These are phyloP conservation scores for Entophlyctis luteolus DNA, from an alignment of 192 early-diverging fungal species.

Conservation along the genomic window DNA sequence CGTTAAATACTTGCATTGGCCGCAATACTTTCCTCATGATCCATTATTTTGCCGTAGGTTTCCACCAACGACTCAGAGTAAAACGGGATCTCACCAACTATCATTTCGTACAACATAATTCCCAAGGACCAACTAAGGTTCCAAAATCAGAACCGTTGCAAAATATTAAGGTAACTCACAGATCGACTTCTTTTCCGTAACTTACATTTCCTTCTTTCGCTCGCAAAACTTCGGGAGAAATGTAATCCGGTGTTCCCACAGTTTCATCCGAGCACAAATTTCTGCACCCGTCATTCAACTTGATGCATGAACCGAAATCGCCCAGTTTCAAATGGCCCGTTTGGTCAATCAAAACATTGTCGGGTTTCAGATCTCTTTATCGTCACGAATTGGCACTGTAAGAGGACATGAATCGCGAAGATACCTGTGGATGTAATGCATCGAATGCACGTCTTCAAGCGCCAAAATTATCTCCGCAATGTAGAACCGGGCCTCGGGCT, in stretches of 20 bases:
- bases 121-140: conserved; percentile 49
- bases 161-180: conserved; percentile 63
- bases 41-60: conserved; percentile 82
- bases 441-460: conserved; percentile 66
- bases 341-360: conserved; percentile 70
- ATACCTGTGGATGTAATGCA: conserved; percentile 63
- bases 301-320: conserved; percentile 78
- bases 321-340: conserved; percentile 77
- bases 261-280: conserved; percentile 53
- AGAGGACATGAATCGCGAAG: conserved; percentile 26
- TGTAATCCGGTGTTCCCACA: conserved; percentile 76
- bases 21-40: conserved; percentile 58
- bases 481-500: conserved; percentile 71
- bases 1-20: not conserved
- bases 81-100: conserved; percentile 84
- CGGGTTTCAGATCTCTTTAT: conserved; percentile 81
- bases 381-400: conserved; percentile 53
- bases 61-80: conserved; percentile 80
- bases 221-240: conserved; percentile 90
- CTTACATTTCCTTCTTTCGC: conserved; percentile 68
- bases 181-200: conserved; percentile 79
- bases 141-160: not conserved
- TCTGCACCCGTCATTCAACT: conserved; percentile 48
- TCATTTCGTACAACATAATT: conserved; percentile 78
- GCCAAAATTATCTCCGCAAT: conserved; percentile 70